Evolutionary conservation across 768 basidiomycete species (phyloP), one percentile per base, ranked within the genome.

Genomic region (Boletus sp.): DNA sequence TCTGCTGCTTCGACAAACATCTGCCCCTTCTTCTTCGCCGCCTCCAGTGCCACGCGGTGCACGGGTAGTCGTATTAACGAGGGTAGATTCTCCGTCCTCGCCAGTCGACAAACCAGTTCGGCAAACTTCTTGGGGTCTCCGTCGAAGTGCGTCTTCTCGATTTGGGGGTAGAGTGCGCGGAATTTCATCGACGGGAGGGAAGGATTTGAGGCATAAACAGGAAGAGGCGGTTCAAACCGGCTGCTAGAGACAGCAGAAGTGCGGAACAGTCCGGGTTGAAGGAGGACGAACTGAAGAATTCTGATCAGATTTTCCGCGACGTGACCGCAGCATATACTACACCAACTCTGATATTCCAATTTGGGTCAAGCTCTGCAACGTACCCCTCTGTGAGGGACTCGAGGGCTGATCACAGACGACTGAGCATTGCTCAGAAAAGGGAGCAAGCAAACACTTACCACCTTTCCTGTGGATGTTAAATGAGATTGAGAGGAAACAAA

Each of bases 291-390:
- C 69, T 68, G 24, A 35, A 30, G 18, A 32, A 29, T 33, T 15
- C 10, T 14, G 15, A 18, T 62, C 52, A 60, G 33, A 36, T 10
- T 18, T 30, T 55, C 9, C 14, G 18, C n/a, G n/a, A 30, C 24
- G 28, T 11, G 24, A 30, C 2, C 29, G 11, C 10, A 42, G 18
- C 5, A 2, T 35, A 28, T 32, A 44, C n/a, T 7, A 15, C 20
- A 57, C 64, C 18, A 37, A 71, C 74, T 59, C 64, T 75, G 61
- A 75, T 73, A 57, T 73, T 67, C 74, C 74, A 75, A 8, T 53
- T 60, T 2, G 75, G 74, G 46, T 75, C 71, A 11, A 75, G 63
- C 41, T 75, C 74, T 50, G 53, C 48, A 24, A 60, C 66, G 5
- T 73, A 64, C 5, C 66, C 61, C 49, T 75, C 70, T 3, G 67